These are phyloP conservation scores for Cercospora citrullina DNA, from an alignment of 2,329 filamentous ascomycete species.

Conservation along the genomic window DNA sequence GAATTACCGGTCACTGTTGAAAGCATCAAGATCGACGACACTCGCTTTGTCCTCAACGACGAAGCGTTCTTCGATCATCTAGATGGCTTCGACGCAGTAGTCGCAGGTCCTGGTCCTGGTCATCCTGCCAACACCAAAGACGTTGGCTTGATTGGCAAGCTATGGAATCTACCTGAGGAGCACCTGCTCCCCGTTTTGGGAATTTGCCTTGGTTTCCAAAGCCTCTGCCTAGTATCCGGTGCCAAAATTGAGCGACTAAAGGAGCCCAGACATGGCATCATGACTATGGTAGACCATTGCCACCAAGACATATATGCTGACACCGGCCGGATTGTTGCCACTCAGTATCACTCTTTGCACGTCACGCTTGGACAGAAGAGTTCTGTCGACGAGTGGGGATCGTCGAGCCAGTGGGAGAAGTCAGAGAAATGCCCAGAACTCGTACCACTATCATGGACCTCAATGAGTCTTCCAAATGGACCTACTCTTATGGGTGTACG, in stretches of 20 bases:
- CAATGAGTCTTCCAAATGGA: slow-evolving; percentile 50
- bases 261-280: slow-evolving; percentile 80
- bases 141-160: slow-evolving; percentile 74
- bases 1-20: slow-evolving; percentile 60
- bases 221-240: slow-evolving; percentile 68
- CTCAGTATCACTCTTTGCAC: slow-evolving; percentile 71
- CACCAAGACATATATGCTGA: slow-evolving; percentile 64
- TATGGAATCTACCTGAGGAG: slow-evolving; percentile 67
- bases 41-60: slow-evolving; percentile 40
- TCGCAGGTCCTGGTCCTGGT: slow-evolving; percentile 89
- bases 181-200: slow-evolving; percentile 75
- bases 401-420: slow-evolving; percentile 41
- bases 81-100: slow-evolving; percentile 73
- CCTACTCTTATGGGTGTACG: slow-evolving; percentile 74
- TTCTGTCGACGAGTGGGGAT: slow-evolving; percentile 38
- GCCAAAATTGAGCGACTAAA: slow-evolving; percentile 64
- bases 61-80: slow-evolving; percentile 48
- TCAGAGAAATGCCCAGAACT: slow-evolving; percentile 41
- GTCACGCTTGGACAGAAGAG: slow-evolving; percentile 44
- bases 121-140: slow-evolving; percentile 71
- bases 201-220: slow-evolving; percentile 88
- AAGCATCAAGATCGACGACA: slow-evolving; percentile 67
- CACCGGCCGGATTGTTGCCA: slow-evolving; percentile 64
- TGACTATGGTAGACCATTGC: slow-evolving; percentile 64
- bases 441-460: slow-evolving; percentile 52